These are phyloP conservation scores for Euphorbia lathyris DNA, from an alignment of 345 rosid species.

Conservation along the genomic window DNA sequence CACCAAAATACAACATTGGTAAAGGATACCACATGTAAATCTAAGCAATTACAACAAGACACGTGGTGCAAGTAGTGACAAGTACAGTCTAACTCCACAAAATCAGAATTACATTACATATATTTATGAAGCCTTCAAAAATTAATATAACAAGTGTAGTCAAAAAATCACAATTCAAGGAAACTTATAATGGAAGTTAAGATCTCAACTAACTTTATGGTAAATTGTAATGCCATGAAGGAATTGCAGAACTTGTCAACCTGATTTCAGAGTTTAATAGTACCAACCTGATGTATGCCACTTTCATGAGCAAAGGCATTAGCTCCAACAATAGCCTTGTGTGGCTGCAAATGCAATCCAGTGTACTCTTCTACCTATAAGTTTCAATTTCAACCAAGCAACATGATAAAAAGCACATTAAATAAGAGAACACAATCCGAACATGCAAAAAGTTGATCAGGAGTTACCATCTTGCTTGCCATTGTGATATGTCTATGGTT, in stretches of 20 bases:
- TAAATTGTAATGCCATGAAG: neutral
- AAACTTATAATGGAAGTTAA: neutral
- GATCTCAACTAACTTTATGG: neutral
- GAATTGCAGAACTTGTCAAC: neutral
- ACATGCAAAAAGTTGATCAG: neutral
- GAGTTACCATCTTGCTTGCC: constrained; percentile 91
- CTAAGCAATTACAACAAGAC: neutral
- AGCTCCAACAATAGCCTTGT: constrained; percentile 94
- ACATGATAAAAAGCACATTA: neutral
- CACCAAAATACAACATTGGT: neutral
- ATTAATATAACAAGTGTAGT: neutral
- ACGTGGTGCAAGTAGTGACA: neutral
- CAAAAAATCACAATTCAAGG: neutral
- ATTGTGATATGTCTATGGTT: constrained; percentile 69
- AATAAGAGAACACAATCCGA: constrained; percentile 8
- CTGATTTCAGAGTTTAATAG: neutral
- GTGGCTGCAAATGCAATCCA: constrained; percentile 84
- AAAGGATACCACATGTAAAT: neutral
- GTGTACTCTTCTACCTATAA: constrained; percentile 89
- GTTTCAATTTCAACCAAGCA: constrained; percentile 7
- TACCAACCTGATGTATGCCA: constrained; percentile 86
- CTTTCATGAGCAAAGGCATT: constrained; percentile 99
- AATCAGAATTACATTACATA: neutral
- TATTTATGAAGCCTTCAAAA: neutral
- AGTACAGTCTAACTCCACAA: neutral